phyloP scores from a whole-genome alignment of 1,284 basidiomycete species.

The Retiboletus flavoniger region DNA sequence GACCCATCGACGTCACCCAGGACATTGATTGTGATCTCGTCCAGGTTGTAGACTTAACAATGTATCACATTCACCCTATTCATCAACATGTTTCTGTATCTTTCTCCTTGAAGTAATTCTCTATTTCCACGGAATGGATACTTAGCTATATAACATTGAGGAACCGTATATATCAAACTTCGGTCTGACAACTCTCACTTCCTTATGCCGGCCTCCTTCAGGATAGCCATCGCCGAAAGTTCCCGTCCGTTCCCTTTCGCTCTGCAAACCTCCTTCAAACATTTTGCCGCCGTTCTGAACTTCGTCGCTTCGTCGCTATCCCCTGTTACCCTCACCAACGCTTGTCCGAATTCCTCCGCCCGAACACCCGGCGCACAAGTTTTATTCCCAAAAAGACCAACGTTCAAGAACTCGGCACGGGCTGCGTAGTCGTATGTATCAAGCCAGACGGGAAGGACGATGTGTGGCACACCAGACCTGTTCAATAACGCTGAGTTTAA shows the following conservation, averaged over 20 bases:
- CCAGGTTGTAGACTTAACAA: neutral
- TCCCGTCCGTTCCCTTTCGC: conserved; percentile 8
- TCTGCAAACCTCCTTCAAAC: conserved; percentile 9
- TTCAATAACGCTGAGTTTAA: neutral
- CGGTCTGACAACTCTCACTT: neutral
- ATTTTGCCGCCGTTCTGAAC: conserved; percentile 4
- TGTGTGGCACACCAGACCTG: conserved; percentile 12
- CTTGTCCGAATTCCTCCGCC: conserved; percentile 14
- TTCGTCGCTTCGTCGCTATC: conserved; percentile 6
- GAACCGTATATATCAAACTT: neutral
- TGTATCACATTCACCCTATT: neutral
- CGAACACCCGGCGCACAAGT: conserved; percentile 6
- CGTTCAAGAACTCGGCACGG: conserved; percentile 12
- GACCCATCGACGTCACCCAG: no score
- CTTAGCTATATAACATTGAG: neutral
- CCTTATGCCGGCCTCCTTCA: neutral
- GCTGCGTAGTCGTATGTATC: conserved; percentile 19
- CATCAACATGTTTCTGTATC: neutral
- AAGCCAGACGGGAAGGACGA: conserved; percentile 16
- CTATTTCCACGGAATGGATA: conserved; percentile 26
- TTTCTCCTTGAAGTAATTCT: neutral
- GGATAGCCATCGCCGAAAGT: neutral
- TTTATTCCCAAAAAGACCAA: conserved; percentile 13
- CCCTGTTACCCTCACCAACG: conserved; percentile 10
- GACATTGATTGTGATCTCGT: neutral